phyloP scores from a whole-genome alignment of 2,329 filamentous ascomycete genomes.

The Escovopsis weberi region DNA sequence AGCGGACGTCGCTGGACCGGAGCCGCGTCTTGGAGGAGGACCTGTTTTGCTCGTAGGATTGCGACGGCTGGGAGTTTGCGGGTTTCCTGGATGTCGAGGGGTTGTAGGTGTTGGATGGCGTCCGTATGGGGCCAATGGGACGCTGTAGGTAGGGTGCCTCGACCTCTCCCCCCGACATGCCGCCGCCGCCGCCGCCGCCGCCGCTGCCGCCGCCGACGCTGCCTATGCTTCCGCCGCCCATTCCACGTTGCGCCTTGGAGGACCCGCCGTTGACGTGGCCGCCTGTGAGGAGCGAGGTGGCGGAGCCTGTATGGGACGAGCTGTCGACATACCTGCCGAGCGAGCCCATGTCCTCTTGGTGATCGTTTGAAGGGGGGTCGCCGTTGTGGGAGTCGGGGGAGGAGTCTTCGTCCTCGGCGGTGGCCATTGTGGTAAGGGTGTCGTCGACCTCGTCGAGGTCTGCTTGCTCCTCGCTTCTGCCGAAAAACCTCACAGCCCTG shows the following conservation, averaged over 20 bases:
- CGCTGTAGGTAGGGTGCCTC: conserved; percentile 38
- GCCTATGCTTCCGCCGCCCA: conserved; percentile 13
- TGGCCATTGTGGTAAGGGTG: conserved; percentile 18
- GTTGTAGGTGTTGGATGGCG: conserved; percentile 68
- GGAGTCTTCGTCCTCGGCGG: conserved; percentile 14
- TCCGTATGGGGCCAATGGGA: conserved; percentile 54
- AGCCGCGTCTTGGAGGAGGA: conserved; percentile 38
- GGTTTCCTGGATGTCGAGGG: conserved; percentile 45
- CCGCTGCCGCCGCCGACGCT: conserved; percentile 14
- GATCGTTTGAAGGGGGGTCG: conserved; percentile 32
- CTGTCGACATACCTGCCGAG: conserved; percentile 30
- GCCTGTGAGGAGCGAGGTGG: conserved; percentile 27
- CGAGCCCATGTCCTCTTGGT: conserved; percentile 32
- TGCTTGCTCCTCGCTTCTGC: conserved; percentile 29
- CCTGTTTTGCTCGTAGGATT: conserved; percentile 29
- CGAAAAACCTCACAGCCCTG: conserved; percentile 42
- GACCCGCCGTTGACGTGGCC: conserved; percentile 26
- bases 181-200: conserved; percentile 2
- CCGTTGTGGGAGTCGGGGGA: conserved; percentile 19
- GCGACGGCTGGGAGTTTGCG: conserved; percentile 23
- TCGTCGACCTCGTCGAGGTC: conserved; percentile 27
- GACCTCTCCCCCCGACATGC: background rate
- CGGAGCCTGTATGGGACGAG: conserved; percentile 23
- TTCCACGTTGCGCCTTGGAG: conserved; percentile 24
- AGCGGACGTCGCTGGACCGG: conserved; percentile 28